Evolutionary conservation across 176 grass and related monocot genomes (phyloP), one percentile per base, ranked within the genome.

Genomic region (Oropetium thomaeum): DNA sequence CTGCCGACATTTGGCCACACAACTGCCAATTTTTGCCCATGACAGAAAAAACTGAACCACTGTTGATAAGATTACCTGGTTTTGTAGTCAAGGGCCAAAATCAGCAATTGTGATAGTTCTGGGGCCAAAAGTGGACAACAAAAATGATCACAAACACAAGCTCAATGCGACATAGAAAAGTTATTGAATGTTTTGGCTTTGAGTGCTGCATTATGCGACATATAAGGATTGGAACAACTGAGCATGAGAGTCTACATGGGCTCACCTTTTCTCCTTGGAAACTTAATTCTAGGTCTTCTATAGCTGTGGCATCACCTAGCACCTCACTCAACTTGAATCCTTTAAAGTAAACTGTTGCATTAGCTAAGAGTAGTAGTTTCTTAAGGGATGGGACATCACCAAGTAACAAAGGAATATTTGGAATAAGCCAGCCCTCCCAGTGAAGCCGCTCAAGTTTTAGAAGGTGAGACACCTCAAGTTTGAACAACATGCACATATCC

Each of bases 231-330:
- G 44, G 8, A 71, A 67, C 2, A 51, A 15, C 9, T 20, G 1
- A 8, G 35, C 25, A 70, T 2, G 5, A 71, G 39, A 67, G 16
- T 27, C 10, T 39, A 27, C 14, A 58, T 26, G 27, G 13, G 34
- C 14, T 62, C 34, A 76, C 73, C 37, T 37, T 52, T 40, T 72
- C 68, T 81, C 68, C 79, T 10, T 53, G 10, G 43, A 81, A 81
- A 33, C 49, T 16, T 44, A 80, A 28, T 20, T 41, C 39, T 6
- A 71, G 22, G 37, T 59, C 39, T 19, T 64, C 22, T 28, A 81
- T 30, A 58, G 45, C 16, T 2, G 55, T 53, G 68, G 23, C 15
- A 40, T 17, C 68, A 14, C 23, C n/a, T 81, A 81, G 32, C 71
- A 71, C 58, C 42, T 71, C 5, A 27, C 77, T 70, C 19, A 80